Base-by-base conservation (phyloP, 2,329 filamentous ascomycete species). In the Colletotrichum coccodes region DNA sequence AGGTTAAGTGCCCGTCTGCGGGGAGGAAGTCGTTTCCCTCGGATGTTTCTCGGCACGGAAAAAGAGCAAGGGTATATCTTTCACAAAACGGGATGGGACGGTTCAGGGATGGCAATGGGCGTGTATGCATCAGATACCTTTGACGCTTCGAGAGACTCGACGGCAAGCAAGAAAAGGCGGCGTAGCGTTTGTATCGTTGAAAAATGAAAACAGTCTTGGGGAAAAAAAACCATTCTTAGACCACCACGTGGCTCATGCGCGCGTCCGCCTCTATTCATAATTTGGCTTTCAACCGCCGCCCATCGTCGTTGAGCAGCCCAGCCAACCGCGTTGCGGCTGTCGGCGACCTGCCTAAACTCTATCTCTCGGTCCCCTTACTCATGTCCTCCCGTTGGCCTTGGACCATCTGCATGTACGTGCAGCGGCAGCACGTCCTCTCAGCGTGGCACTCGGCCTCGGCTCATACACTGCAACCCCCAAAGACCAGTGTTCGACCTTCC, bases 41-140 rank as follows among this genome's bases (percentile, higher is more conserved):
- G n/a, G 40, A 16, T 66, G 32, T 50, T 64, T 42, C 56, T 50
- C 14, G 36, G 52, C 46, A 59, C 18, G 54, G 36, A 34, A 36
- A 59, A 36, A 59, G 53, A 21, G 30, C n/a, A 52, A 47, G 46
- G 53, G 53, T 60, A 44, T 34, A 11, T 58, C 56, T 46, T 32
- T 60, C 40, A 47, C 60, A 38, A 50, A 65, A 46, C 54, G 34
- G 63, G 38, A 68, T 60, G 54, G 61, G 54, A 68, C 54, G 61
- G 65, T 42, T 60, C 63, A 56, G 54, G 65, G 44, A 54, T 63
- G 65, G 32, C 60, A 64, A 65, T 23, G 49, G 63, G 65, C 65
- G 65, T 68, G 65, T 68, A 56, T 68, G 61, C 65, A 68, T 65
- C 61, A 65, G 60, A 64, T 68, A 68, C 65, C 60, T 67, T 46